These are phyloP conservation scores for Mycena amicta DNA, from an alignment of 768 basidiomycete species.

Conservation along the genomic window DNA sequence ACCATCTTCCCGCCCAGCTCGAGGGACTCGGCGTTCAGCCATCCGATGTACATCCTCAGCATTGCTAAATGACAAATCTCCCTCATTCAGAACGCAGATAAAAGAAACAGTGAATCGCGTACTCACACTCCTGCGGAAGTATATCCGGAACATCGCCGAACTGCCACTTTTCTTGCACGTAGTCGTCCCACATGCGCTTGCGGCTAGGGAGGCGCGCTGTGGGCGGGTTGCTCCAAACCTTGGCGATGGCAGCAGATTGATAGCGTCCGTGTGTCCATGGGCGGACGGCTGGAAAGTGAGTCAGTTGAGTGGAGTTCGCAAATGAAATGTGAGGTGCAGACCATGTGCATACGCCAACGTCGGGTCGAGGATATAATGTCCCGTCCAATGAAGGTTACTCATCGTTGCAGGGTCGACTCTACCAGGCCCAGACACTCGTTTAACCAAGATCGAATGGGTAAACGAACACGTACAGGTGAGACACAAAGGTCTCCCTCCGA, in stretches of 20 bases:
- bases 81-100: not conserved
- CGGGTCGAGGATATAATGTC: constrained; percentile 36
- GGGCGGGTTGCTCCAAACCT: not conserved
- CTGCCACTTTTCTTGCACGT: not conserved
- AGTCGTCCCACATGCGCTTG: constrained; percentile 9
- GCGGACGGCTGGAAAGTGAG: not conserved
- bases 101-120: not conserved
- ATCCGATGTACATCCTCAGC: constrained; percentile 1
- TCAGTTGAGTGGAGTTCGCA: not conserved
- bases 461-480: constrained; percentile 1
- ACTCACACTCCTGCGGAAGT: constrained; percentile 1
- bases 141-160: constrained; percentile 2
- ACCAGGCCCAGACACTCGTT: not conserved
- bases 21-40: constrained; percentile 7
- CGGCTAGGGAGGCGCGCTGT: constrained; percentile 8
- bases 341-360: constrained; percentile 30
- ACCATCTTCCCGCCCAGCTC: constrained; percentile 10
- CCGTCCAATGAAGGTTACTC: constrained; percentile 25
- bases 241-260: not conserved
- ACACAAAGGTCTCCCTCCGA: constrained; percentile 32
- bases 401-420: constrained; percentile 4
- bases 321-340: not conserved
- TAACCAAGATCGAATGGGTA: not conserved
- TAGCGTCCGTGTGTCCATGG: not conserved
- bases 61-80: not conserved